Conservation (phyloP, 495 filamentous ascomycete species). For the Cetradonia linearis region DNA sequence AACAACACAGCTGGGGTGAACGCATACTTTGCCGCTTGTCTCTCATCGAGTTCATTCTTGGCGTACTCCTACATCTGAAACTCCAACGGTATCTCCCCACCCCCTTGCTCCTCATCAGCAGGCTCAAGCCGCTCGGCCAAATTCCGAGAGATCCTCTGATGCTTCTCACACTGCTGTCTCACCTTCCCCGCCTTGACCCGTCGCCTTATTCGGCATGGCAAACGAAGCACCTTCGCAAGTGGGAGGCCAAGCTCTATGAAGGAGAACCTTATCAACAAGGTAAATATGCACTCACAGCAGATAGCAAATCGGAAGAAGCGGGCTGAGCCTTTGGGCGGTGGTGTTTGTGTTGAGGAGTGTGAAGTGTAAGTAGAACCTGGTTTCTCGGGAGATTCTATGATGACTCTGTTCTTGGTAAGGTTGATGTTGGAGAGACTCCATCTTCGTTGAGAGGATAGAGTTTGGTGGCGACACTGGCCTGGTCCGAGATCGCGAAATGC, state of each 20-base stretch:
- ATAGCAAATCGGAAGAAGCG: no score
- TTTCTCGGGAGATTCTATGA: no score
- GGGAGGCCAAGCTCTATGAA: not conserved
- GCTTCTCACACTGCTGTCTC: not conserved
- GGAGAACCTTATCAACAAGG: not conserved
- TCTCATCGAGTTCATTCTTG: not conserved
- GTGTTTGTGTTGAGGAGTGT: no score
- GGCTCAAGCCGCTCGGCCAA: not conserved
- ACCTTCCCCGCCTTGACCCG: not conserved
- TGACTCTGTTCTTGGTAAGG: no score
- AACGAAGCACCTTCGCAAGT: not conserved
- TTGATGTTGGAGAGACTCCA: no score
- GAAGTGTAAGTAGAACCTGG: no score
- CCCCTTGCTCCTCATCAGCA: not conserved
- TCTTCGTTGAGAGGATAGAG: no score
- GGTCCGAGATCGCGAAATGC: not conserved
- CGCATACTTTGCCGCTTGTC: not conserved
- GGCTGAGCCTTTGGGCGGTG: no score
- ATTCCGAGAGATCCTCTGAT: not conserved
- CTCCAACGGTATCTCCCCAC: not conserved
- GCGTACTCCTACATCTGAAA: not conserved
- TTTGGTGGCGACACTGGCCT: no score
- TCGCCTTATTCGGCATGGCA: not conserved
- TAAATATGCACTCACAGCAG: not conserved
- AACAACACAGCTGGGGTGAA: not conserved